These are phyloP conservation scores for Cucurbita moschata DNA, from an alignment of 306 rosid species.

Conservation along the genomic window DNA sequence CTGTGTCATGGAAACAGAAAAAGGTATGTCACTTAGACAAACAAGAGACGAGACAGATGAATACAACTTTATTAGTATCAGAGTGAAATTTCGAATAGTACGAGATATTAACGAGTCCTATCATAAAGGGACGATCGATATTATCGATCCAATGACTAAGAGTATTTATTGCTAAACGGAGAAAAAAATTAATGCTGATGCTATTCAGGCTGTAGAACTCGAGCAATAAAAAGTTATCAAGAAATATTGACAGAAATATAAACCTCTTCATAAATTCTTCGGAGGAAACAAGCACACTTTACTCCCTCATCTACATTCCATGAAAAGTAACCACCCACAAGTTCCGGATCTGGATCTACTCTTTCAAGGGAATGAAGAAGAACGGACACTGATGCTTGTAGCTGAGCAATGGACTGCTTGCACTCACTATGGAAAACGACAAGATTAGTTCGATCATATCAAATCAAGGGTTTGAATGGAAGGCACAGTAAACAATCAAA, in stretches of 20 bases:
- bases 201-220: too few relatives aligned
- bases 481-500: background rate
- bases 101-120: background rate
- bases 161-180: background rate
- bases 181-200: too few relatives aligned
- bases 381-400: conserved; percentile 60
- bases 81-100: background rate
- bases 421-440: conserved; percentile 41
- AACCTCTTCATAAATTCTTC: conserved; percentile 84
- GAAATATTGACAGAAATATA: conserved; percentile 2
- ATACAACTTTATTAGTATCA: background rate
- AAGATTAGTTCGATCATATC: conserved; percentile 4
- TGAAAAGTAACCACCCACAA: conserved; percentile 33
- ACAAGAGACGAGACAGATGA: background rate
- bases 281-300: conserved; percentile 62
- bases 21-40: background rate
- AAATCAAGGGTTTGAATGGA: background rate
- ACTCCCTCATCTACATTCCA: conserved; percentile 76
- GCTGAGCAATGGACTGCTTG: conserved; percentile 42
- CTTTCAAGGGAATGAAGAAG: conserved; percentile 79
- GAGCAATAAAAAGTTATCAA: background rate
- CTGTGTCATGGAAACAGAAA: conserved; percentile 34
- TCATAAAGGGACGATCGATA: background rate
- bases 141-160: background rate
- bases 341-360: conserved; percentile 20